These are phyloP conservation scores for Boletus subparvulus DNA, from an alignment of 768 basidiomycete genomes.

Conservation along the genomic window DNA sequence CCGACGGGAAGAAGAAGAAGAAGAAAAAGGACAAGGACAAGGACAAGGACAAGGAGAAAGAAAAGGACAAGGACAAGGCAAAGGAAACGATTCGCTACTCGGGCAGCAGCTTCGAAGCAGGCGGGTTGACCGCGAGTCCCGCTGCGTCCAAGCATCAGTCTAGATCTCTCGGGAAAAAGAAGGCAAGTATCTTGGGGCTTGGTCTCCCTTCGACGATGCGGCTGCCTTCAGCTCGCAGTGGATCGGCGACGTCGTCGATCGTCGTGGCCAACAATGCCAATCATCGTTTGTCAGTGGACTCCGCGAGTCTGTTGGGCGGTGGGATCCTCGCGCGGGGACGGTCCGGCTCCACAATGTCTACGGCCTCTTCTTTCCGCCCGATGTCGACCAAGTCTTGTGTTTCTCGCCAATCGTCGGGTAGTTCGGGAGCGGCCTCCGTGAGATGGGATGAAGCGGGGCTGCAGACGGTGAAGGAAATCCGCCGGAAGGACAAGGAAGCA, in stretches of 20 bases:
- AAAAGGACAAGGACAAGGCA: conserved; percentile 34
- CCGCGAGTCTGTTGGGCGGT: conserved; percentile 29
- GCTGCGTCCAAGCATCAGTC: conserved; percentile 22
- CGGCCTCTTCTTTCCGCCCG: conserved; percentile 48
- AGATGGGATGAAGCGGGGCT: conserved; percentile 52
- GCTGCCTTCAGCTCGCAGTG: conserved; percentile 37
- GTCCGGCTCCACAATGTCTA: conserved; percentile 41
- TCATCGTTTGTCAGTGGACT: conserved; percentile 33
- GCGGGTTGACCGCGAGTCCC: conserved; percentile 46
- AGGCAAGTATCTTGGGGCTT: conserved; percentile 58
- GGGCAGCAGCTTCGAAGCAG: conserved; percentile 67
- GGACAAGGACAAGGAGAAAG: conserved; percentile 37
- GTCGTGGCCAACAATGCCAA: conserved; percentile 13
- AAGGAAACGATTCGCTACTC: conserved; percentile 45
- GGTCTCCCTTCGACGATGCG: conserved; percentile 59
- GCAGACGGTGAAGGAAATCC: conserved; percentile 47
- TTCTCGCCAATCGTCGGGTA: conserved; percentile 41
- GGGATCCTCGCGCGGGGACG: conserved; percentile 35
- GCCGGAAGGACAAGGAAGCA: conserved; percentile 38
- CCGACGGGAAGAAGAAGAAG: conserved; percentile 36
- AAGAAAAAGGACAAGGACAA: conserved; percentile 43
- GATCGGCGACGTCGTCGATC: conserved; percentile 38
- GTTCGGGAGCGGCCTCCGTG: conserved; percentile 45
- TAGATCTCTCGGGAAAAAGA: conserved; percentile 52
- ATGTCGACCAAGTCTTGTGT: conserved; percentile 41